Conservation (phyloP, 1,284 basidiomycete genomes). For the Sporisorium reilianum region DNA sequence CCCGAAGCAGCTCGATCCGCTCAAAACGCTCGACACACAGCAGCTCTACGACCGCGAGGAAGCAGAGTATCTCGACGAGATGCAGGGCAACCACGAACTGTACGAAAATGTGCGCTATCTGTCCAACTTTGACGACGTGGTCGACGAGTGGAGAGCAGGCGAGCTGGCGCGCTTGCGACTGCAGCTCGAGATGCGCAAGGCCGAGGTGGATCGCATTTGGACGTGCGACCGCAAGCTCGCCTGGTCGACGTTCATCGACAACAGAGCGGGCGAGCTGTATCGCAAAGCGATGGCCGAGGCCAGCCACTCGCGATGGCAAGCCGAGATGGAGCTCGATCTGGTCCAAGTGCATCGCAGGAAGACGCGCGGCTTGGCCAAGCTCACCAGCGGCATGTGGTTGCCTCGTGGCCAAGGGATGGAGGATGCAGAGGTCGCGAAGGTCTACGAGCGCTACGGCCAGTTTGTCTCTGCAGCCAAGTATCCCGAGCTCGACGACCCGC, state of each 20-base stretch:
- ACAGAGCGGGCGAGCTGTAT: conserved; percentile 28
- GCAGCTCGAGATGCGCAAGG: conserved; percentile 44
- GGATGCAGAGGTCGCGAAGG: conserved; percentile 2
- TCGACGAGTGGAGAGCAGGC: conserved; percentile 45
- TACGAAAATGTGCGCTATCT: conserved; percentile 33
- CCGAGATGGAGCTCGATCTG: conserved; percentile 45
- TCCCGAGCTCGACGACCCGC: conserved; percentile 21
- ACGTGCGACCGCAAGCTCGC: conserved; percentile 46
- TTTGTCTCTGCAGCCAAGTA: conserved; percentile 29
- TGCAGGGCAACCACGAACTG: conserved; percentile 25
- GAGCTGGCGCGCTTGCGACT: conserved; percentile 35
- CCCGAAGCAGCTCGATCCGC: conserved; percentile 27
- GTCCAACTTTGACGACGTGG: conserved; percentile 39
- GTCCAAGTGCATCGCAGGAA: conserved; percentile 31
- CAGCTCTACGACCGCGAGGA: conserved; percentile 33
- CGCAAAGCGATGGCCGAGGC: conserved; percentile 19
- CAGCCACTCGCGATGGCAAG: conserved; percentile 33
- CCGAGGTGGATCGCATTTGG: conserved; percentile 46
- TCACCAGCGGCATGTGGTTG: conserved; percentile 18
- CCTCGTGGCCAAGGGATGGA: conserved; percentile 7
- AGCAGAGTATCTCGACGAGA: conserved; percentile 29
- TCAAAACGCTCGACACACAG: conserved; percentile 36
- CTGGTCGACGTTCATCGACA: conserved; percentile 38
- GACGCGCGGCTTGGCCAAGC: conserved; percentile 28
- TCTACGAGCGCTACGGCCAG: conserved; percentile 28